phyloP scores from a whole-genome alignment of 1,284 basidiomycete species.

The Retiboletus flavoniger region DNA sequence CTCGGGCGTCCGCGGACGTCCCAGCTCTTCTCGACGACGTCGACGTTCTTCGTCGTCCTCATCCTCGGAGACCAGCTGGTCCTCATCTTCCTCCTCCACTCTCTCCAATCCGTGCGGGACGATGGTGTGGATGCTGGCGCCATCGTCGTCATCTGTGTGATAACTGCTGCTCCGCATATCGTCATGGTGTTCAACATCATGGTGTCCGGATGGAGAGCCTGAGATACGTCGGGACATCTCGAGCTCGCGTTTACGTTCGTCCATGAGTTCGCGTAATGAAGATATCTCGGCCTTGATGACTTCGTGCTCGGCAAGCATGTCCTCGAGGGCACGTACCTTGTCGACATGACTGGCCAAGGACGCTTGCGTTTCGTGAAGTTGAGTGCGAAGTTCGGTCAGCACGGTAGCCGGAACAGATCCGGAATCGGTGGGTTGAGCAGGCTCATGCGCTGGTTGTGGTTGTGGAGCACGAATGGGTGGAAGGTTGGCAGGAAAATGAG shows the following conservation, averaged over 20 bases:
- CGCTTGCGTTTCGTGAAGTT: slow-evolving; percentile 84
- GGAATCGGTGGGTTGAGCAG: slow-evolving; percentile 19
- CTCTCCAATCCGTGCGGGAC: slow-evolving; percentile 68
- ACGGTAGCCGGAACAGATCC: slow-evolving; percentile 27
- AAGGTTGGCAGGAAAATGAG: slow-evolving; percentile 58
- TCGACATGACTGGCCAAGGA: slow-evolving; percentile 81
- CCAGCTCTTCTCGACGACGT: slow-evolving; percentile 56
- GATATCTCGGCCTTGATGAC: slow-evolving; percentile 80
- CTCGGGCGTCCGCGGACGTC: slow-evolving; percentile 73
- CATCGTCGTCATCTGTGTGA: slow-evolving; percentile 60
- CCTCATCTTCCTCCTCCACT: slow-evolving; percentile 75
- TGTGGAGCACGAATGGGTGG: slow-evolving; percentile 67
- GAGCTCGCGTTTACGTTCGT: slow-evolving; percentile 45
- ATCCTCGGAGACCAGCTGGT: slow-evolving; percentile 47
- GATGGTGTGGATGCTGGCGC: slow-evolving; percentile 60
- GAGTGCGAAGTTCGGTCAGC: slow-evolving; percentile 63
- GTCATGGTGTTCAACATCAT: slow-evolving; percentile 33
- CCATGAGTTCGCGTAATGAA: slow-evolving; percentile 69
- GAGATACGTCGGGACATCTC: slow-evolving; percentile 22
- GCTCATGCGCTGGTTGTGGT: slow-evolving; percentile 39
- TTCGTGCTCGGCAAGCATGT: slow-evolving; percentile 85
- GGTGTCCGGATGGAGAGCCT: slow-evolving; percentile 27
- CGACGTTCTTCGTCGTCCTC: slow-evolving; percentile 46
- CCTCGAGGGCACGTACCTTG: slow-evolving; percentile 82
- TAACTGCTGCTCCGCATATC: slow-evolving; percentile 18